A percentile compares a stretch with the other conserved stretches of the same genome.
Evolutionary conservation across 768 basidiomycete species (phyloP).

Genomic region (Xanthoconium stramineum): DNA sequence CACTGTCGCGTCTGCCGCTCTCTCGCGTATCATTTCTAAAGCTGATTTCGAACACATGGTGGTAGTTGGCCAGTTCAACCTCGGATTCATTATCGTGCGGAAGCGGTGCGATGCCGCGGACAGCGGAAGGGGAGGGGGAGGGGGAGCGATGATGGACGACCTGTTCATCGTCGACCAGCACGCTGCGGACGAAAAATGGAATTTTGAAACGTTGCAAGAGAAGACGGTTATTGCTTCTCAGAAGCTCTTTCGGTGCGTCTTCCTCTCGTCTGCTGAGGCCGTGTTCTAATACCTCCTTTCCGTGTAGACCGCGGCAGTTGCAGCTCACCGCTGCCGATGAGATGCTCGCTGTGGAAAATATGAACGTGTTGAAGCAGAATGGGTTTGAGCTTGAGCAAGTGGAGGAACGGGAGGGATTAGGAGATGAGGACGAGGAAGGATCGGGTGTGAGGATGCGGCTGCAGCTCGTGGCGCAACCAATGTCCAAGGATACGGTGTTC

Average conservation of each 20-base stretch:
- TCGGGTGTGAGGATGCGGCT: conserved; percentile 37
- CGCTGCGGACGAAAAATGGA: conserved; percentile 97
- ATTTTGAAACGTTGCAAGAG: conserved; percentile 90
- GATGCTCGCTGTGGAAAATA: conserved; percentile 80
- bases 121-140: not conserved
- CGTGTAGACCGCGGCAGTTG: conserved; percentile 65
- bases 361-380: conserved; percentile 78
- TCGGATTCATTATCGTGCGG: conserved; percentile 88
- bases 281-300: not conserved
- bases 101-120: conserved; percentile 38
- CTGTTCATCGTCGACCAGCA: conserved; percentile 97
- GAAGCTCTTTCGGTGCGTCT: conserved; percentile 67
- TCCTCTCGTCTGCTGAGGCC: conserved; percentile 1
- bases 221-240: conserved; percentile 91
- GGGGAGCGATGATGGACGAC: conserved; percentile 57
- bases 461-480: conserved; percentile 75
- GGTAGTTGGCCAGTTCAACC: conserved; percentile 91
- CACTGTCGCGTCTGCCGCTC: conserved; percentile 56
- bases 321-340: conserved; percentile 91
- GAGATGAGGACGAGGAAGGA: not conserved
- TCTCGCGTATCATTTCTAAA: conserved; percentile 85
- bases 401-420: conserved; percentile 31
- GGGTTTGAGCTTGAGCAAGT: conserved; percentile 81
- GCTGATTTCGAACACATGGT: conserved; percentile 82
- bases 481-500: conserved; percentile 89